Evolutionary conservation across 108 stramenopile species (phyloP).

Genomic region (Skeletonema costatum): DNA sequence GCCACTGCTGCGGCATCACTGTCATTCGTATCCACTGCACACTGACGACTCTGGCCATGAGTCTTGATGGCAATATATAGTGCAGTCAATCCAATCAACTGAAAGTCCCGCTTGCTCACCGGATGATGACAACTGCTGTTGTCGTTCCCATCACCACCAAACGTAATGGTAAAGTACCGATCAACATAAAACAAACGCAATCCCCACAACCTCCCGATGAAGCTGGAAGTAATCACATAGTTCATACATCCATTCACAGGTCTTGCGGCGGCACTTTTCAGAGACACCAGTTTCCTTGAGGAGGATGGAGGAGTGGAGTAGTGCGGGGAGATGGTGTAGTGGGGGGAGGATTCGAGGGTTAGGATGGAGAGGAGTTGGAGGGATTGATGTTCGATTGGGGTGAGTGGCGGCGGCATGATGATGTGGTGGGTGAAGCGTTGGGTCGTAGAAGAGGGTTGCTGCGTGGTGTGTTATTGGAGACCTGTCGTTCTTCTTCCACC

Average conservation of each 20-base stretch:
- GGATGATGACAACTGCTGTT: background rate
- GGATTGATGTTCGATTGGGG: background rate
- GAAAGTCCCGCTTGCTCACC: slow-evolving; percentile 42
- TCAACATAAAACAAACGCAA: slow-evolving; percentile 82
- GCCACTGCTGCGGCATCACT: background rate
- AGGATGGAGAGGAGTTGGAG: slow-evolving; percentile 19
- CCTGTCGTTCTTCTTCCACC: too few relatives aligned
- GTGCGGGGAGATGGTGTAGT: slow-evolving; percentile 30
- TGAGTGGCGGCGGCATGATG: background rate
- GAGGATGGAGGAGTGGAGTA: slow-evolving; percentile 39
- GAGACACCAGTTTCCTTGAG: slow-evolving; percentile 24
- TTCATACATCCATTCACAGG: slow-evolving; percentile 86
- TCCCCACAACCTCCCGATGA: slow-evolving; percentile 71
- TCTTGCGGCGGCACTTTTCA: slow-evolving; percentile 73
- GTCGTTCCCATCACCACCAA: slow-evolving; percentile 1
- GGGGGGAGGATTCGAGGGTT: background rate
- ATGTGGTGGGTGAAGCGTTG: background rate
- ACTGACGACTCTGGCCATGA: slow-evolving; percentile 43
- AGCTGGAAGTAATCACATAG: slow-evolving; percentile 83
- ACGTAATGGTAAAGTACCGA: slow-evolving; percentile 50
- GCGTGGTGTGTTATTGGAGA: background rate
- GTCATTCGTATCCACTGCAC: background rate
- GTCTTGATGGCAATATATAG: slow-evolving; percentile 81
- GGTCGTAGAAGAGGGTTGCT: background rate
- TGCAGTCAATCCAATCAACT: slow-evolving; percentile 78